phyloP scores from a whole-genome alignment of 78 protist species.

The Chrysochromulina tobinii region DNA sequence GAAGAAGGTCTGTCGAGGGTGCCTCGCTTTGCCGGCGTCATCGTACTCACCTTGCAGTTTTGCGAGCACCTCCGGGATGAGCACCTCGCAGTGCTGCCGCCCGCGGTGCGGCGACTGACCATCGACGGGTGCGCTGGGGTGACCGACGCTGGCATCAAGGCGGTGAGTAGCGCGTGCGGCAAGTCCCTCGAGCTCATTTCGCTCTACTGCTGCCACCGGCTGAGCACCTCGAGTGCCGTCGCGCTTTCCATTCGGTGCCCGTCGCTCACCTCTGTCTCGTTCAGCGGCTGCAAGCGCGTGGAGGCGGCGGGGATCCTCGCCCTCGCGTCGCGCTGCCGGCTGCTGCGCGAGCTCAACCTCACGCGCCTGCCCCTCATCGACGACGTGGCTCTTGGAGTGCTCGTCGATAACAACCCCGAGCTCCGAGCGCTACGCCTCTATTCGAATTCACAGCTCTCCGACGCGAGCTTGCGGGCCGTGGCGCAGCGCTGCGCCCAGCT shows the following conservation, averaged over 20 bases:
- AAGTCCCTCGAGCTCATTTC: background rate
- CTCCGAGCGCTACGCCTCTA: background rate
- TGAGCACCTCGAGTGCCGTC: background rate
- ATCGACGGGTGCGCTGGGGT: background rate
- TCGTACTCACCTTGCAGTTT: background rate
- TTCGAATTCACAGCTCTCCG: background rate
- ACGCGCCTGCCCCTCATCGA: background rate
- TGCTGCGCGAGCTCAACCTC: background rate
- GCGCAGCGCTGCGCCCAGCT: background rate
- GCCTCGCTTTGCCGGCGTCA: background rate
- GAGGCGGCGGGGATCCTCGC: background rate
- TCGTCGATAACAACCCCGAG: background rate
- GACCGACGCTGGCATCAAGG: background rate
- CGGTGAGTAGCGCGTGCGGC: background rate
- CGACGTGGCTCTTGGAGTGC: background rate
- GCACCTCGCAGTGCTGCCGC: background rate
- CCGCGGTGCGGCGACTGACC: background rate
- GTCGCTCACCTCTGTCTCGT: background rate
- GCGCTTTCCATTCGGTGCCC: background rate
- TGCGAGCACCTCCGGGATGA: background rate
- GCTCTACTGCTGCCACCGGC: background rate
- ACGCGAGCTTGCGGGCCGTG: background rate
- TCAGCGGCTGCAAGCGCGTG: background rate
- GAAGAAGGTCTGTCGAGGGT: too few relatives aligned
- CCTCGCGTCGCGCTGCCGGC: background rate